These are phyloP conservation scores for Brasenia schreberi DNA, from an alignment of 164 flowering plant genomes.

Conservation along the genomic window DNA sequence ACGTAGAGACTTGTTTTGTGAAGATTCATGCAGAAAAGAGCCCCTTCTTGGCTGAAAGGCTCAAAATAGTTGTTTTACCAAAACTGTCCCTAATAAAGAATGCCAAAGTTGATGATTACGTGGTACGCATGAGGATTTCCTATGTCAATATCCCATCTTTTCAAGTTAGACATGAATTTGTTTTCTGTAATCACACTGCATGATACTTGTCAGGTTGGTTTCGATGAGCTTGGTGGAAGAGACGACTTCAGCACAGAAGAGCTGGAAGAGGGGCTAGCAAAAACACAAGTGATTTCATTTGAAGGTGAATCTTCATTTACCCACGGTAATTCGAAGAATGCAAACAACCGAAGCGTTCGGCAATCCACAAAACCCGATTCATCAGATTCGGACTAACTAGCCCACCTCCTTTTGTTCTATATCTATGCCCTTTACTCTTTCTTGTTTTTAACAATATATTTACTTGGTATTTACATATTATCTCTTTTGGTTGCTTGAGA, in stretches of 20 bases:
- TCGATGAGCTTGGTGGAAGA: constrained; percentile 82
- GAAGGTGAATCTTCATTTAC: constrained; percentile 66
- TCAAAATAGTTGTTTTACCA: constrained; percentile 81
- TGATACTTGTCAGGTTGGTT: constrained; percentile 50
- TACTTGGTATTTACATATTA: not conserved
- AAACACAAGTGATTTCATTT: constrained; percentile 54
- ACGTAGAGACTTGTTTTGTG: constrained; percentile 90
- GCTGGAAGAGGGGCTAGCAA: constrained; percentile 83
- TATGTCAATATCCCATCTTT: not conserved
- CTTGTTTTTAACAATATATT: not conserved
- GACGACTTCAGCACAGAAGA: constrained; percentile 89
- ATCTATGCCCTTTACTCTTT: not conserved
- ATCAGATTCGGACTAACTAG: constrained; percentile 54
- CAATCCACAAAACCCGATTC: constrained; percentile 44
- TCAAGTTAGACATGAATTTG: not conserved
- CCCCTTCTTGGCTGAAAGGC: constrained; percentile 83
- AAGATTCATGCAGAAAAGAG: constrained; percentile 92
- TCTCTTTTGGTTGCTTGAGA: not conserved
- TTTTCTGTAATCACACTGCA: not conserved
- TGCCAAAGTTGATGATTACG: constrained; percentile 94
- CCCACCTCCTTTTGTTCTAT: not conserved
- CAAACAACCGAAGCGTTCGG: constrained; percentile 49
- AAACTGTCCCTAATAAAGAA: constrained; percentile 90
- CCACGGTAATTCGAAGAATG: constrained; percentile 23
- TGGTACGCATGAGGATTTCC: constrained; percentile 37